Conservation (phyloP, 768 basidiomycete species). For the Hericium coralloides region DNA sequence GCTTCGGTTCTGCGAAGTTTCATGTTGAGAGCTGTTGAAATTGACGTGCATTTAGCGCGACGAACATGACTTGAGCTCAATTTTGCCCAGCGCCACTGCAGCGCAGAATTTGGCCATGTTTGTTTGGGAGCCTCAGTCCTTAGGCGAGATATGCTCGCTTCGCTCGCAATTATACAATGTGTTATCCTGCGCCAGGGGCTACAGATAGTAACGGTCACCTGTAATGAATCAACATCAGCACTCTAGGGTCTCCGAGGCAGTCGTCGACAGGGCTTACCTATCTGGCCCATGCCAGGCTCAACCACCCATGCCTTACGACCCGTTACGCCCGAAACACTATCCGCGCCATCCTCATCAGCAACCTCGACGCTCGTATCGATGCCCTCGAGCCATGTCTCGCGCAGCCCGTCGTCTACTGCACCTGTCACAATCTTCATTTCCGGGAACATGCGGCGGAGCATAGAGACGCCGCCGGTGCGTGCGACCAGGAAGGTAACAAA, state of each 20-base stretch:
- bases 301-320: conserved; percentile 67
- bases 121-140: too few species aligned
- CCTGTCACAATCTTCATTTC: conserved; percentile 77
- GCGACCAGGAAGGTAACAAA: conserved; percentile 88
- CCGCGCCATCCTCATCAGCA: conserved; percentile 14
- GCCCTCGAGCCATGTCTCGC: conserved; percentile 63
- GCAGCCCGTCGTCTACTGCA: conserved; percentile 70
- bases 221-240: not conserved
- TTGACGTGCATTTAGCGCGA: too few species aligned
- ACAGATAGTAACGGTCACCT: conserved; percentile 35
- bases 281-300: conserved; percentile 85
- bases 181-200: not conserved
- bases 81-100: too few species aligned
- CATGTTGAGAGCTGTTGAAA: too few species aligned
- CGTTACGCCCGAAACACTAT: conserved; percentile 34
- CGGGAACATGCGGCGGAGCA: conserved; percentile 80
- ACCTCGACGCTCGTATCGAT: conserved; percentile 33
- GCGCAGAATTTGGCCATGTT: too few species aligned
- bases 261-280: conserved; percentile 40
- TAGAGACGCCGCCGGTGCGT: conserved; percentile 66
- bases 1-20: too few species aligned
- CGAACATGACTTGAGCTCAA: too few species aligned
- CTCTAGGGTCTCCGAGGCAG: not conserved
- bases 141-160: too few species aligned
- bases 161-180: too few species aligned